Conservation (phyloP, 2,329 filamentous ascomycete species). For the Xylariaceae sp. region DNA sequence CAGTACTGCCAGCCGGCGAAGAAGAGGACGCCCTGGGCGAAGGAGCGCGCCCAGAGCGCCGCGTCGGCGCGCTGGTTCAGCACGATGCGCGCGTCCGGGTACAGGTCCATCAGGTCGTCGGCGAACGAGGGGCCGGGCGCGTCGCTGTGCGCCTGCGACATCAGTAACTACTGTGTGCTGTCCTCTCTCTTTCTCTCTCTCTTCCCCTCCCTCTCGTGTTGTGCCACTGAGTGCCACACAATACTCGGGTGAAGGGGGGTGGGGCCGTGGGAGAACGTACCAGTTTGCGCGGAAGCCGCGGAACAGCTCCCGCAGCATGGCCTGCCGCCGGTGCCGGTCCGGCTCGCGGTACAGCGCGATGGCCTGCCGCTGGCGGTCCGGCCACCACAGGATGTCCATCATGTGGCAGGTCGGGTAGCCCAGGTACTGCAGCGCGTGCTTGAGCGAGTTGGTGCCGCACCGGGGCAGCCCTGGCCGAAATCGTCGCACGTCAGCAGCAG, state of each 20-base stretch:
- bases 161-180: too few relatives aligned
- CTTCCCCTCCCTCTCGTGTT: too few relatives aligned
- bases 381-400: constrained; percentile 2
- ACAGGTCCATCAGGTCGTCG: constrained; percentile 31
- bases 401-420: constrained; percentile 1
- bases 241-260: too few relatives aligned
- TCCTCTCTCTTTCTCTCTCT: too few relatives aligned
- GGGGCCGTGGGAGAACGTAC: background rate
- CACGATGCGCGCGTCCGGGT: constrained; percentile 25
- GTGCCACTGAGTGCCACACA: too few relatives aligned
- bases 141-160: constrained; percentile 14
- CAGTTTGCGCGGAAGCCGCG: constrained; percentile 15
- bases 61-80: constrained; percentile 23
- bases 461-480: background rate
- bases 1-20: constrained; percentile 21
- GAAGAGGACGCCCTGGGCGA: constrained; percentile 19
- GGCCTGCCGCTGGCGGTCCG: background rate
- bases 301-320: constrained; percentile 24
- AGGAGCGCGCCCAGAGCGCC: constrained; percentile 21
- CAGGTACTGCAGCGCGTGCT: constrained; percentile 1
- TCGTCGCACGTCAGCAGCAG: background rate
- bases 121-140: constrained; percentile 26
- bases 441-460: background rate
- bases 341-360: constrained; percentile 12
- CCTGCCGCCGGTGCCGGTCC: constrained; percentile 18